Percentiles rank a stretch among this genome's conserved stretches.
phyloP scores from a whole-genome alignment of 164 flowering plant species.

The Cinnamomum micranthum region DNA sequence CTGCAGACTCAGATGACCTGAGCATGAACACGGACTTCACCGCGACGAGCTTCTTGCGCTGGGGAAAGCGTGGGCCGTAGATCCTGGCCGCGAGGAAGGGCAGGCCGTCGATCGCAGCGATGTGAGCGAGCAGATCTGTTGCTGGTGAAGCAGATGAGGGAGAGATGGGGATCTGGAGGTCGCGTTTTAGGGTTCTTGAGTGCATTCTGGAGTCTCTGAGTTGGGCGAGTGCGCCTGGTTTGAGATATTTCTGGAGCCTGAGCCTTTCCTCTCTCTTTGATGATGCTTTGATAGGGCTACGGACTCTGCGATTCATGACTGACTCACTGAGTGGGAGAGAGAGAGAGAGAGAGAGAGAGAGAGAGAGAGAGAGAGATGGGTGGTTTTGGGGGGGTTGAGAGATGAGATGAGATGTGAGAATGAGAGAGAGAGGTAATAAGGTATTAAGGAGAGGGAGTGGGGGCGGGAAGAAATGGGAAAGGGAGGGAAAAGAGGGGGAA shows the following conservation, averaged over 20 bases:
- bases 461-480: background rate
- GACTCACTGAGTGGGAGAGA: background rate
- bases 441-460: background rate
- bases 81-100: constrained; percentile 24
- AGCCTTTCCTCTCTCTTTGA: constrained; percentile 19
- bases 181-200: constrained; percentile 21
- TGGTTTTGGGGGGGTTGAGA: constrained; percentile 4
- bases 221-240: constrained; percentile 41
- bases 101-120: constrained; percentile 20
- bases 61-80: constrained; percentile 27
- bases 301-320: constrained; percentile 19
- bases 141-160: constrained; percentile 1
- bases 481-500: background rate
- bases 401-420: constrained; percentile 7
- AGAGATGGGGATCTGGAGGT: constrained; percentile 13
- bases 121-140: background rate
- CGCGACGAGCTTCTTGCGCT: constrained; percentile 44
- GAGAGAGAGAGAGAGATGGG: constrained; percentile 6
- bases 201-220: constrained; percentile 32
- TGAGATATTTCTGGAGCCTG: constrained; percentile 24
- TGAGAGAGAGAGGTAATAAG: background rate
- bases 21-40: constrained; percentile 22
- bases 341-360: background rate
- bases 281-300: constrained; percentile 14
- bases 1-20: constrained; percentile 17